Percentiles rank a stretch among this genome's conserved stretches.
Conservation (phyloP, 1,284 basidiomycete genomes). For the Cryptococcus sp. region DNA sequence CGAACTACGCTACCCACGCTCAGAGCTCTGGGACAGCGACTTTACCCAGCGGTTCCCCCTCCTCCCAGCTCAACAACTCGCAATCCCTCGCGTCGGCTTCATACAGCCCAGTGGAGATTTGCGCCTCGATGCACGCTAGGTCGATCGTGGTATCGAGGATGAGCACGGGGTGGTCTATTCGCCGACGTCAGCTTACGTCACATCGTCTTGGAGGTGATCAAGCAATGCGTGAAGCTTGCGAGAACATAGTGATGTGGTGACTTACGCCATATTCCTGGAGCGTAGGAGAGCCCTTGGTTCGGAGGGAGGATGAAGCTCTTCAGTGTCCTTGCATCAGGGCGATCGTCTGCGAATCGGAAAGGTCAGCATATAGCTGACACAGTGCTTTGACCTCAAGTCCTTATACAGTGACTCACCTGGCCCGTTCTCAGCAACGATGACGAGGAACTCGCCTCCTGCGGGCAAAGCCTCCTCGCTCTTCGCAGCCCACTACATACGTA, state of each 20-base stretch:
- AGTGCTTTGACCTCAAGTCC: neutral
- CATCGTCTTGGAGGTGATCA: neutral
- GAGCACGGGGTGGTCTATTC: conserved; percentile 50
- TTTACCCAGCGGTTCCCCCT: conserved; percentile 35
- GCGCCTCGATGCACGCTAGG: conserved; percentile 53
- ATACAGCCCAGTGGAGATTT: conserved; percentile 43
- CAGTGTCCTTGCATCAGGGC: conserved; percentile 62
- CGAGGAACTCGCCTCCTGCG: conserved; percentile 52
- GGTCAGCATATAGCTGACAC: neutral
- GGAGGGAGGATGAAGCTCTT: conserved; percentile 74
- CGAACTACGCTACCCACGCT: neutral
- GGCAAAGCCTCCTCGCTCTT: conserved; percentile 45
- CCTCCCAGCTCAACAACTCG: conserved; percentile 46
- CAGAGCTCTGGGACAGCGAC: conserved; percentile 34
- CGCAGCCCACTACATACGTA: conserved; percentile 31
- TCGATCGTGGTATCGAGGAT: conserved; percentile 51
- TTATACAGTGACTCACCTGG: conserved; percentile 37
- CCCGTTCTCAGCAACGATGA: conserved; percentile 79
- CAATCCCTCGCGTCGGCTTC: conserved; percentile 46
- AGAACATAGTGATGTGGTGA: conserved; percentile 29
- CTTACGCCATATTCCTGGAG: conserved; percentile 83
- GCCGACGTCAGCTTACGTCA: neutral
- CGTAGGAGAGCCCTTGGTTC: conserved; percentile 79
- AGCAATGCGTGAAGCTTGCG: neutral
- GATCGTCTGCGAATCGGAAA: conserved; percentile 58